Percentiles rank a stretch among this genome's conserved stretches.
Evolutionary conservation across 345 rosid species (phyloP).

Genomic region (Eucalyptus virginea): DNA sequence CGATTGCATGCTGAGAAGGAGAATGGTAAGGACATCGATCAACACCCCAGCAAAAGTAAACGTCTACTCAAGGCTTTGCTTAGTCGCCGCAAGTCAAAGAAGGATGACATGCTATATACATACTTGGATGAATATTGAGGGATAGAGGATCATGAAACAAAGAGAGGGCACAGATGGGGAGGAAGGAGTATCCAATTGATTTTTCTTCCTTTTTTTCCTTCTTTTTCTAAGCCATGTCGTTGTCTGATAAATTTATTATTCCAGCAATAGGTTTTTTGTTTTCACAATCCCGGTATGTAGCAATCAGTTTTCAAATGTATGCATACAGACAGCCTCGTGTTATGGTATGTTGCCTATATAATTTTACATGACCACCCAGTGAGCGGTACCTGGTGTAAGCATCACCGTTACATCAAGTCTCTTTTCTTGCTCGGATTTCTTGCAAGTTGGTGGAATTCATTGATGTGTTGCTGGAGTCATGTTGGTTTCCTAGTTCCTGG

Average conservation of each 20-base stretch:
- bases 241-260: background rate
- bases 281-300: background rate
- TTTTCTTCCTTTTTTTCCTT: background rate
- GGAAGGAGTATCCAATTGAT: background rate
- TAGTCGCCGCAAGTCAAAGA: constrained; percentile 87
- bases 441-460: background rate
- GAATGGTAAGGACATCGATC: constrained; percentile 39
- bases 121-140: constrained; percentile 81
- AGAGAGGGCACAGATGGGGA: background rate
- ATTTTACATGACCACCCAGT: background rate
- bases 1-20: constrained; percentile 50
- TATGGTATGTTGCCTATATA: background rate
- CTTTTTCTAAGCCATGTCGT: background rate
- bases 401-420: background rate
- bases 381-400: background rate
- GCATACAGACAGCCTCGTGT: background rate
- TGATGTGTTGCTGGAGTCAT: background rate
- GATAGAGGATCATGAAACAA: background rate
- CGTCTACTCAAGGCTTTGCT: constrained; percentile 83
- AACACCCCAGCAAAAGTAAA: constrained; percentile 76
- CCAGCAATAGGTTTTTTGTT: background rate
- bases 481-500: background rate
- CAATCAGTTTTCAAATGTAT: background rate
- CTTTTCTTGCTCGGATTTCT: background rate
- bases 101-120: constrained; percentile 73